These are phyloP conservation scores for Lachnellula cervina DNA, from an alignment of 2,329 filamentous ascomycete species.

Conservation along the genomic window DNA sequence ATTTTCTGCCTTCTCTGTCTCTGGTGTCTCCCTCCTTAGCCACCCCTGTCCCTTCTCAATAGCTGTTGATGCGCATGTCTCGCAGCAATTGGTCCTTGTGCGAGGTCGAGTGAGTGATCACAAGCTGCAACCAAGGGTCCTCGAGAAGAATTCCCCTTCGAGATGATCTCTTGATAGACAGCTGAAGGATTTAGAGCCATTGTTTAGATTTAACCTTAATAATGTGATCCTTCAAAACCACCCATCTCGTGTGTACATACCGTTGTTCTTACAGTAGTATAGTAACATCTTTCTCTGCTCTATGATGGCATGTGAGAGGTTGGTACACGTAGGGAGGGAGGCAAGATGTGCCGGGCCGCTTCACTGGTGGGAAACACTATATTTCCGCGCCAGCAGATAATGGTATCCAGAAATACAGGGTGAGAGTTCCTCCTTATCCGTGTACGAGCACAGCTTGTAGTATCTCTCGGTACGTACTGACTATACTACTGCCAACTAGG, in stretches of 20 bases:
- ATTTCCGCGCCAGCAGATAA: neutral
- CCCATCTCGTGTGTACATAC: conserved; percentile 4
- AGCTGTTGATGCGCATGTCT: neutral
- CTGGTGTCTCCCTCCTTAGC: neutral
- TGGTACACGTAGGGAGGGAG: neutral
- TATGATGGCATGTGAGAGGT: neutral
- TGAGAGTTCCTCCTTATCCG: too few relatives aligned
- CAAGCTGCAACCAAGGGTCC: conserved; percentile 1
- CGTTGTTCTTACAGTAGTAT: neutral
- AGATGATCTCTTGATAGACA: neutral
- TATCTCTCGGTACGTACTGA: neutral
- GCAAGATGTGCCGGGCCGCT: neutral
- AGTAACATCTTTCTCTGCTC: neutral
- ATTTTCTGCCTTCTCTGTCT: conserved; percentile 3
- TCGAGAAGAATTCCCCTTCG: neutral
- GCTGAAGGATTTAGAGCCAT: too few relatives aligned
- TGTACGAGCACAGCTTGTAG: too few relatives aligned
- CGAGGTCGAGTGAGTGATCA: conserved; percentile 1
- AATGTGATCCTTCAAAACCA: conserved; percentile 4
- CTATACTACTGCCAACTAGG: neutral
- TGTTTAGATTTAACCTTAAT: conserved; percentile 9
- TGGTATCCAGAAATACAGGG: neutral
- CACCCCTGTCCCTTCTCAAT: neutral
- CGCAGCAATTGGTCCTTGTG: neutral
- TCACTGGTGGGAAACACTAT: neutral